A percentile compares a stretch with the other conserved stretches of the same genome.
Evolutionary conservation across 2,329 filamentous ascomycete species (phyloP).

Genomic region (Mollisiaceae sp.): DNA sequence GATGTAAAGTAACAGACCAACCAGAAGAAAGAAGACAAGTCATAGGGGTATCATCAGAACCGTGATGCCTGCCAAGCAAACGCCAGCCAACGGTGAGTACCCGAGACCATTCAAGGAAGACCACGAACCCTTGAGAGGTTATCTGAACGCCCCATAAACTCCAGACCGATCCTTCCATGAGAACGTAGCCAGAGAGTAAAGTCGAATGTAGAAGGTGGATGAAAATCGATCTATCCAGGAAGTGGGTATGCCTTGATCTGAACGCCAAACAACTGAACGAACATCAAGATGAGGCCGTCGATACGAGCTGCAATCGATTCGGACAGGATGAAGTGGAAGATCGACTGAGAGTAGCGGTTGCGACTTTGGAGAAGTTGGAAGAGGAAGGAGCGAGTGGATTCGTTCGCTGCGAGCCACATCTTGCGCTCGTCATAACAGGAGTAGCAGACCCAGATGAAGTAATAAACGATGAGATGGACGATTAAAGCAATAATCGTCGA

Average conservation of each 20-base stretch:
- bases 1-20: not conserved
- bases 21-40: constrained; percentile 1
- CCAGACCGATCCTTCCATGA: not conserved
- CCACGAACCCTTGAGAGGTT: constrained; percentile 2
- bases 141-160: constrained; percentile 1
- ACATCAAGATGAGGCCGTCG: not conserved
- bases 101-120: constrained; percentile 10
- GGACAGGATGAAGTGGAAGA: constrained; percentile 10
- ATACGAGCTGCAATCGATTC: not conserved
- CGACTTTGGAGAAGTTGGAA: not conserved
- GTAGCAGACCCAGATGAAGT: constrained; percentile 15
- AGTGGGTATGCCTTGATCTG: constrained; percentile 14
- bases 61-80: constrained; percentile 9
- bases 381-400: constrained; percentile 15
- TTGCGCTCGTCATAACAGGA: constrained; percentile 18
- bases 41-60: constrained; percentile 5
- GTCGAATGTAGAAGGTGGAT: not conserved
- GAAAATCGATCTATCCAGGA: constrained; percentile 17
- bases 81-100: constrained; percentile 12
- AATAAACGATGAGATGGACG: constrained; percentile 23
- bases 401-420: constrained; percentile 25
- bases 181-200: not conserved
- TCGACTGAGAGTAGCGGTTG: constrained; percentile 2
- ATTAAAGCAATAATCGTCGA: not conserved
- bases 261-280: constrained; percentile 5